Evolutionary conservation across 2,329 filamentous ascomycete genomes (phyloP).

Genomic region (Claviceps pazoutovae): DNA sequence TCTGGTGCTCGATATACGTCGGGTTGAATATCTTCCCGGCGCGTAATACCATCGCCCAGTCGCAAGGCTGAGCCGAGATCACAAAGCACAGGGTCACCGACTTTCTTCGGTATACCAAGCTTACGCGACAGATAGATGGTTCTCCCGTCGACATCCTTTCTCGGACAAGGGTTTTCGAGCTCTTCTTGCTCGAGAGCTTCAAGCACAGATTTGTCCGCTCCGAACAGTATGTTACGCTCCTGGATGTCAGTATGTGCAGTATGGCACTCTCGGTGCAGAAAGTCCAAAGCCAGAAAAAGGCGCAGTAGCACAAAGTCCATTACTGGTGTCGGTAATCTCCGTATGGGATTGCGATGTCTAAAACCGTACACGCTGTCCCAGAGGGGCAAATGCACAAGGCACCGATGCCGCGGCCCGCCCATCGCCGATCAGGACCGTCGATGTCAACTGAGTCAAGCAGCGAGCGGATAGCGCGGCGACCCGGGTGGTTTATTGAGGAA

Average conservation of each 20-base stretch:
- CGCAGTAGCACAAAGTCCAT: constrained; percentile 22
- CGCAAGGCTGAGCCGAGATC: constrained; percentile 33
- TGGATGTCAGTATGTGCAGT: constrained; percentile 34
- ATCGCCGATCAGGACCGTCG: constrained; percentile 18
- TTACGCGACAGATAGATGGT: constrained; percentile 28
- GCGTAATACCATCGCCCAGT: constrained; percentile 17
- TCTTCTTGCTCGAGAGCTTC: constrained; percentile 24
- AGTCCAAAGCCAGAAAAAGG: constrained; percentile 30
- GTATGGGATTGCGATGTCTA: constrained; percentile 22
- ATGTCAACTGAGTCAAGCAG: constrained; percentile 25
- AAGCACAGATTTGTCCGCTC: constrained; percentile 26
- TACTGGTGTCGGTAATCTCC: constrained; percentile 20
- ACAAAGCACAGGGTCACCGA: constrained; percentile 26
- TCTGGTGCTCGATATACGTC: constrained; percentile 28
- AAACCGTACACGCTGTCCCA: no score
- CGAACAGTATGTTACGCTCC: constrained; percentile 32
- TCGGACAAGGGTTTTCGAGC: constrained; percentile 20
- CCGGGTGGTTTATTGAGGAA: constrained; percentile 11
- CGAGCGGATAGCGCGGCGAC: constrained; percentile 16
- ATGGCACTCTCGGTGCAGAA: constrained; percentile 29
- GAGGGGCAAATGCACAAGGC: constrained; percentile 23
- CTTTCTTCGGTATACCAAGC: constrained; percentile 18
- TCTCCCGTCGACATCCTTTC: constrained; percentile 22
- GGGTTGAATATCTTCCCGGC: constrained; percentile 25
- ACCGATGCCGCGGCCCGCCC: constrained; percentile 17